A percentile compares a stretch with the other conserved stretches of the same genome.
Evolutionary conservation across 495 filamentous ascomycete species (phyloP).

Genomic region (Chaetomidium leptoderma): DNA sequence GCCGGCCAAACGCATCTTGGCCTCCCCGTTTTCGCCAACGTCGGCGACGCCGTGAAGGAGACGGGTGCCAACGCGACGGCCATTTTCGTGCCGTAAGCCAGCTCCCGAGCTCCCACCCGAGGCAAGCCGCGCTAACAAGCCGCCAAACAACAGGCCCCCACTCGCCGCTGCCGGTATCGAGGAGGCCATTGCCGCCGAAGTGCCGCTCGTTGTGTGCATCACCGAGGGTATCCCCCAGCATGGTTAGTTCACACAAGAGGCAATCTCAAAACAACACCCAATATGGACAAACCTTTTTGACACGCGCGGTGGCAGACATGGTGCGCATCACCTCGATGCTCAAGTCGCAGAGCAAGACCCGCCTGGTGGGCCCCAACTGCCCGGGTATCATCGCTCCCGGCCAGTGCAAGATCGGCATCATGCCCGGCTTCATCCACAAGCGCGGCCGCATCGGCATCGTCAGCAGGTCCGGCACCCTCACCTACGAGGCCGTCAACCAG

Average conservation of each 20-base stretch:
- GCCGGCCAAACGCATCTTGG: slow-evolving; percentile 85
- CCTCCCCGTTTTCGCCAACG: slow-evolving; percentile 87
- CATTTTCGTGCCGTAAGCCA: slow-evolving; percentile 89
- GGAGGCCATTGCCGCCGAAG: slow-evolving; percentile 89
- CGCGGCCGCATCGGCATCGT: slow-evolving; percentile 97
- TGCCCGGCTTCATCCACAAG: slow-evolving; percentile 99
- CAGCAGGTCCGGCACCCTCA: slow-evolving; percentile 94
- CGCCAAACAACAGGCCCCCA: slow-evolving; percentile 59
- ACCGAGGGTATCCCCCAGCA: slow-evolving; percentile 98
- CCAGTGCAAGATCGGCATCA: slow-evolving; percentile 99
- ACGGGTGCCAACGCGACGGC: slow-evolving; percentile 88
- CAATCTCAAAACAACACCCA: too few species aligned
- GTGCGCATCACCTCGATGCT: slow-evolving; percentile 97
- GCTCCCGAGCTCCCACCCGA: not conserved
- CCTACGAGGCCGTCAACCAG: slow-evolving; percentile 99
- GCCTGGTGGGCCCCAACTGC: slow-evolving; percentile 96
- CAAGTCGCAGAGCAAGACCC: slow-evolving; percentile 95
- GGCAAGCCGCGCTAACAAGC: not conserved
- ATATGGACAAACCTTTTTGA: slow-evolving; percentile 13
- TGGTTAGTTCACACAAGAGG: slow-evolving; percentile 52
- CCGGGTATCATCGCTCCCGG: slow-evolving; percentile 95
- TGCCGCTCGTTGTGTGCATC: slow-evolving; percentile 92
- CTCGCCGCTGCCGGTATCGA: slow-evolving; percentile 92
- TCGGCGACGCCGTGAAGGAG: slow-evolving; percentile 82
- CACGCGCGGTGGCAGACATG: slow-evolving; percentile 64